Base-by-base conservation (phyloP, 108 stramenopile genomes). In the Stephanodiscus minutulus region DNA sequence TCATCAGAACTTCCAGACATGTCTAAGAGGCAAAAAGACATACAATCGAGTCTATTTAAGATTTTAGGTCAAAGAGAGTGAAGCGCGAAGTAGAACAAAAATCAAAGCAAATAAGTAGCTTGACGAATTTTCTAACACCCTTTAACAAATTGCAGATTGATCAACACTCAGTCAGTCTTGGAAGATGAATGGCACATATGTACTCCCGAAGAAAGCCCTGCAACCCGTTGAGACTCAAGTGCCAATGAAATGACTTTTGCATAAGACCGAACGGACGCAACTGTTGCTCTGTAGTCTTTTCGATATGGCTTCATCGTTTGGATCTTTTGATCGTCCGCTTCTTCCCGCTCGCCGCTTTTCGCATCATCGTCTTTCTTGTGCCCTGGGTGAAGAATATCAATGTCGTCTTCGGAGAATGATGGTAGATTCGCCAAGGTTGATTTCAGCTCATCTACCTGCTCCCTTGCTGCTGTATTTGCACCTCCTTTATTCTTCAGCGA, bases 21-120 rank as follows among this genome's bases (percentile, higher is more conserved):
- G 78, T 67, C 71, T 13, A 39, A 58, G 46, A 48, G 64, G 24
- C 80, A 81, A 70, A 66, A 66, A 28, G 70, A 77, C 15, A 77
- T 81, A 36, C 74, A 81, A 52, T 39, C 49, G 48, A 64, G 61
- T 27, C 50, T 81, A 50, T 77, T 81, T 39, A 76, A 81, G 31
- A 72, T 81, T 57, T 47, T 81, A 47, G 75, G 80, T 12, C 37
- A 61, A 52, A 25, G 66, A 52, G 73, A 77, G 25, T 58, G 35
- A 63, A 5, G 36, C 11, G 8, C 11, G 7, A 39, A 39, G 1
- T 3, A 15, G 43, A 44, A 44, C 15, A 17, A 44, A 15, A 15
- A 5, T 2, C 18, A 18, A 18, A 48, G n/a, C n/a, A n/a, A n/a
- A n/a, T n/a, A n/a, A n/a, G n/a, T n/a, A n/a, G 13, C 43, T 44